Conservation (phyloP, 371 early-diverging fungal species). For the Cokeromyces recurvatus region DNA sequence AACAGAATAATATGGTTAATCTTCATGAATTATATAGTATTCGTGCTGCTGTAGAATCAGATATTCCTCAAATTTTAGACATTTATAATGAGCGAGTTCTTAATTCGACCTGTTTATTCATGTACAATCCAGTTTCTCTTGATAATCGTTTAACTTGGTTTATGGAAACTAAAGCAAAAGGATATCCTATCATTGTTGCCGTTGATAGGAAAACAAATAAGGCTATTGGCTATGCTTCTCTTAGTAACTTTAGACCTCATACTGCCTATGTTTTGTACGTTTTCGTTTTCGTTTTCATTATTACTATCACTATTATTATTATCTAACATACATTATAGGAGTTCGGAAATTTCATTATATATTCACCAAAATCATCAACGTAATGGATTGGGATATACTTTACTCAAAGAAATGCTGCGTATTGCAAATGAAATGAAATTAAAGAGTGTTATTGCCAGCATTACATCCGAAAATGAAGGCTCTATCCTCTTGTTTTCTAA, state of each 20-base stretch:
- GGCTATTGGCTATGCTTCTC: constrained; percentile 31
- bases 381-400: constrained; percentile 30
- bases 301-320: background rate
- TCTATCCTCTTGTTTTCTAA: constrained; percentile 31
- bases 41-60: constrained; percentile 30
- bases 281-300: no score
- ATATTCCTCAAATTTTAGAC: constrained; percentile 31
- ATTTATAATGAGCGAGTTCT: constrained; percentile 47
- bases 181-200: constrained; percentile 45
- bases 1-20: constrained; percentile 10
- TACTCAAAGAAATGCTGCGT: constrained; percentile 31
- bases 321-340: constrained; percentile 9
- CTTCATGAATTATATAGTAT: constrained; percentile 29
- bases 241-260: constrained; percentile 33
- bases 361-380: constrained; percentile 37
- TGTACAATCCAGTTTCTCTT: constrained; percentile 37
- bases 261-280: constrained; percentile 38
- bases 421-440: constrained; percentile 29
- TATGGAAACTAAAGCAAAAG: constrained; percentile 19
- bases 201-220: constrained; percentile 28
- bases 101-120: constrained; percentile 45
- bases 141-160: constrained; percentile 39
- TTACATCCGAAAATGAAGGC: constrained; percentile 39
- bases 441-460: constrained; percentile 33
- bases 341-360: constrained; percentile 43